A percentile compares a stretch with the other conserved stretches of the same genome.
Evolutionary conservation across 1,284 basidiomycete species (phyloP).

Genomic region (Cystobasidium pallidum): DNA sequence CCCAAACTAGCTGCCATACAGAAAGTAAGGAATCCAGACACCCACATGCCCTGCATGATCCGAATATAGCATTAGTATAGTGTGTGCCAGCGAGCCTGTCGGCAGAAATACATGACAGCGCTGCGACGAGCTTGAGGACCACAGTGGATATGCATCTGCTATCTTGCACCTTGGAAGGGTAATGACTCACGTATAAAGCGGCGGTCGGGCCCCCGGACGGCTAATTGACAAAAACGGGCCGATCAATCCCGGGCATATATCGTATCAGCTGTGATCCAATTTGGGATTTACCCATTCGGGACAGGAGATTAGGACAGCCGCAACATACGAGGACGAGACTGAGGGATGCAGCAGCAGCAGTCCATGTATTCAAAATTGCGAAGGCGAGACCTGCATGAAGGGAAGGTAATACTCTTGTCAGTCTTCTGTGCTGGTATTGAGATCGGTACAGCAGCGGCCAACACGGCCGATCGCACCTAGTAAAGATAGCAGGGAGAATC

Average conservation of each 20-base stretch:
- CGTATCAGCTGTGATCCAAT: conserved; percentile 3
- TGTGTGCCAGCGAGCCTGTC: background rate
- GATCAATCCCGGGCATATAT: background rate
- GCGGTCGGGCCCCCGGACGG: conserved; percentile 42
- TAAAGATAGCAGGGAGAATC: conserved; percentile 31
- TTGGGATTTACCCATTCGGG: background rate
- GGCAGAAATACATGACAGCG: background rate
- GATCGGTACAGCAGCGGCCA: background rate
- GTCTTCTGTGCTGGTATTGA: background rate
- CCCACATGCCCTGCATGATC: conserved; percentile 23
- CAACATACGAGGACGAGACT: conserved; percentile 28
- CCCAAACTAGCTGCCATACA: conserved; percentile 52
- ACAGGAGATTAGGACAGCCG: background rate
- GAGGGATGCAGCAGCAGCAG: conserved; percentile 36
- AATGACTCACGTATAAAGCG: conserved; percentile 18
- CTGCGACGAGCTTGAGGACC: too few relatives aligned
- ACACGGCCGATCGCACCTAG: conserved; percentile 25
- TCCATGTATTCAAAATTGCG: conserved; percentile 40
- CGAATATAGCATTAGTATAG: background rate
- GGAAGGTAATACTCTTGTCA: background rate
- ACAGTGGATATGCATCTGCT: too few relatives aligned
- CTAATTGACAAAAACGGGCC: background rate
- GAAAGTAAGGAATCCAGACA: conserved; percentile 30
- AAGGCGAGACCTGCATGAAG: conserved; percentile 23
- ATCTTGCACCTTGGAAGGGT: too few relatives aligned